Evolutionary conservation across 805 yeast species (phyloP), one percentile per base, ranked within the genome.

Genomic region (Kazachstania taianensis): DNA sequence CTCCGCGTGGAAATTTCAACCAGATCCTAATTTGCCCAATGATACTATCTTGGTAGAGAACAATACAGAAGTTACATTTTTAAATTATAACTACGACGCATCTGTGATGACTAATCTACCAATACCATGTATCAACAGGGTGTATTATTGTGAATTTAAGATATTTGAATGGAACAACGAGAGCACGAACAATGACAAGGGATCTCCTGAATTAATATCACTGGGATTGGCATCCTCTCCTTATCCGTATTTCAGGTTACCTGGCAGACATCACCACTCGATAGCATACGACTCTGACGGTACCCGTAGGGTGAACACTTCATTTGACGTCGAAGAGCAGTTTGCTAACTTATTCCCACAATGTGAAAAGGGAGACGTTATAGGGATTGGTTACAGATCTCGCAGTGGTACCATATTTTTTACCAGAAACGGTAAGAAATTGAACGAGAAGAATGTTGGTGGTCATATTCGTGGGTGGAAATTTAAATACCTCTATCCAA

Each of bases 341-440:
- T 59, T 83, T 55, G 41, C 70, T 53, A 41, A 71, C 46, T 47
- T 78, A 49, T 69, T 75, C 39, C 89, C 94, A 0, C 46, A 57
- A 17, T 59, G 78, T 32, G 69, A 73, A 24, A 76, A 81, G 44
- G 96, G 96, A 20, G 98, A 92, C 57, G 94, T 92, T 22, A 69
- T 92, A 10, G 98, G 98, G 2, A 73, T 89, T 20, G 98, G 98
- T 0, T 81, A 84, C 52, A 70, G 89, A 41, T 75, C 83, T 2
- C 67, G 85, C 30, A 67, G 83, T 13, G 94, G 96, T 2, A 78
- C 94, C 0, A 70, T 92, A 0, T 92, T 92, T 50, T 92, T 87
- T 66, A 92, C 98, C 0, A 71, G 95, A 45, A 92, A 92, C 50
- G 98, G 98, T 20, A 85, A 85, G 54, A 85, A 84, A 52, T 62